Conservation (phyloP, 1,284 basidiomycete species). For the Ustanciosporium gigantosporum region DNA sequence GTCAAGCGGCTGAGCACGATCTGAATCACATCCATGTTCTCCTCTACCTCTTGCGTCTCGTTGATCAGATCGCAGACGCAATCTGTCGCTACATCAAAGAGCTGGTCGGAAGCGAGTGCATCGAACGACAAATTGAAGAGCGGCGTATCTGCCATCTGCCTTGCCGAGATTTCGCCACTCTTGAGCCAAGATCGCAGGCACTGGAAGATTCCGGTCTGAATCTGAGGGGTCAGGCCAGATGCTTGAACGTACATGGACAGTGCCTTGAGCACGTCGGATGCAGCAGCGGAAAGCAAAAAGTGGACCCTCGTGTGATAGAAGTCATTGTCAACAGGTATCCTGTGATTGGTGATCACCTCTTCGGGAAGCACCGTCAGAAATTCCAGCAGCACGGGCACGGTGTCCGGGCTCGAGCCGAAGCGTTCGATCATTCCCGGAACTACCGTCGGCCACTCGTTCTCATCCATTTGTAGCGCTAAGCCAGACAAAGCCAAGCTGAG, state of each 20-base stretch:
- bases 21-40: conserved; percentile 87
- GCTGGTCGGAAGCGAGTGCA: conserved; percentile 66
- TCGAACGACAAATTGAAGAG: conserved; percentile 71
- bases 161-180: conserved; percentile 78
- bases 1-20: conserved; percentile 72
- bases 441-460: conserved; percentile 74
- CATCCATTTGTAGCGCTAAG: conserved; percentile 84
- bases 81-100: conserved; percentile 91
- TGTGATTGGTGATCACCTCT: conserved; percentile 81
- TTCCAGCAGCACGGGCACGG: conserved; percentile 81
- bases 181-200: conserved; percentile 86
- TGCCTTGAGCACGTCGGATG: conserved; percentile 75
- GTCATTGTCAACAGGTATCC: conserved; percentile 86
- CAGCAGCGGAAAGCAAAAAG: conserved; percentile 65
- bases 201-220: conserved; percentile 85
- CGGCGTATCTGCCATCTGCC: conserved; percentile 74
- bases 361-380: conserved; percentile 91
- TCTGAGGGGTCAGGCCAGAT: conserved; percentile 75
- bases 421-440: conserved; percentile 80
- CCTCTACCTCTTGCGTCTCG: conserved; percentile 96
- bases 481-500: conserved; percentile 86
- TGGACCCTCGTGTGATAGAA: conserved; percentile 65
- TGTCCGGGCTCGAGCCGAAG: conserved; percentile 81
- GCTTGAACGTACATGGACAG: conserved; percentile 89
- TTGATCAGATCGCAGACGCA: conserved; percentile 92